phyloP scores from a whole-genome alignment of 2,329 filamentous ascomycete genomes.

The Ambrosiella beaveri region DNA sequence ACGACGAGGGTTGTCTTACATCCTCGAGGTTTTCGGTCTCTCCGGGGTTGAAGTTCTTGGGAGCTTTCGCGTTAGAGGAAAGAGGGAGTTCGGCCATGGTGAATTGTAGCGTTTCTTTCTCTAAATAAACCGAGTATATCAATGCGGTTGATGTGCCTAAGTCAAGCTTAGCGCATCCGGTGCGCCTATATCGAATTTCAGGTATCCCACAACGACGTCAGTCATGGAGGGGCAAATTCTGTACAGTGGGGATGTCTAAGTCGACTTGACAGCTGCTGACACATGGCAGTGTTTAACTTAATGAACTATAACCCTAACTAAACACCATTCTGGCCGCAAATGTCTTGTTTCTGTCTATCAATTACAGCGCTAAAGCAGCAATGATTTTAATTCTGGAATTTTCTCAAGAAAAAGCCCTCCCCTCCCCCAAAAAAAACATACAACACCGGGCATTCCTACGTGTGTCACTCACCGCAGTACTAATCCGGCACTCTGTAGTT shows the following conservation, averaged over 20 bases:
- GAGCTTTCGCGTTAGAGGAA: constrained; percentile 5
- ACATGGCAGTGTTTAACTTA: background rate
- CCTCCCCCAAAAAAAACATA: background rate
- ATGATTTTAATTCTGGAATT: no score
- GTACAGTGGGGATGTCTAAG: background rate
- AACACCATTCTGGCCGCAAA: background rate
- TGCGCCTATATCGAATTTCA: background rate
- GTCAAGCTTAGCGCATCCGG: background rate
- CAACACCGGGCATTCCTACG: background rate
- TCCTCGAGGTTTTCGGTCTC: constrained; percentile 37
- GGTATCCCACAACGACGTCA: background rate
- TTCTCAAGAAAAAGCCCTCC: no score
- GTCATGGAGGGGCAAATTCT: constrained; percentile 10
- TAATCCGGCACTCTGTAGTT: background rate
- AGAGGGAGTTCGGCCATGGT: constrained; percentile 11
- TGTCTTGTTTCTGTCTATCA: background rate
- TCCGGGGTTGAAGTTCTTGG: constrained; percentile 34
- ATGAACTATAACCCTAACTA: background rate
- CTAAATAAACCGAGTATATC: background rate
- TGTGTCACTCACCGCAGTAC: background rate
- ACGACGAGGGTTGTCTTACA: constrained; percentile 23
- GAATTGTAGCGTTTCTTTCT: background rate
- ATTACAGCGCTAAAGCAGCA: background rate
- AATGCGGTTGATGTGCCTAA: background rate
- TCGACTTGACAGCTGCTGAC: background rate